These are phyloP conservation scores for Ascochyta pisi DNA, from an alignment of 2,329 filamentous ascomycete species.

Conservation along the genomic window DNA sequence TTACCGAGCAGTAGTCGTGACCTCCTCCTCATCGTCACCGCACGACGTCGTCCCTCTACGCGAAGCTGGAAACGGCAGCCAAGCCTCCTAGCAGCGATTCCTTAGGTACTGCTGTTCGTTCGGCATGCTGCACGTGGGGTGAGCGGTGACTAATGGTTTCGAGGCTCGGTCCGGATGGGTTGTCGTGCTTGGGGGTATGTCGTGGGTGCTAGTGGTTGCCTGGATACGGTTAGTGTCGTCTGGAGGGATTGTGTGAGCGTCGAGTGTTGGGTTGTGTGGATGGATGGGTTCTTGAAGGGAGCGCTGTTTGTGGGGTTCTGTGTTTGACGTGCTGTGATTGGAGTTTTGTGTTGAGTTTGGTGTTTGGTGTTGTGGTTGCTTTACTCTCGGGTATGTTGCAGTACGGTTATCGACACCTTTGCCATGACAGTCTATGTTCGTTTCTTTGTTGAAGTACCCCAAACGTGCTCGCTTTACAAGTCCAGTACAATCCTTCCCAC, in stretches of 20 bases:
- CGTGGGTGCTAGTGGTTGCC: background rate
- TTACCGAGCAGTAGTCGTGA: background rate
- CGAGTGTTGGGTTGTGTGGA: too few relatives aligned
- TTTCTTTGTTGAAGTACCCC: too few relatives aligned
- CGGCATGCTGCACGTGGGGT: background rate
- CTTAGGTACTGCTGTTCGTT: background rate
- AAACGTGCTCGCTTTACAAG: background rate
- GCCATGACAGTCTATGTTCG: too few relatives aligned
- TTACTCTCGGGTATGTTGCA: too few relatives aligned
- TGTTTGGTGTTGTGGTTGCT: too few relatives aligned
- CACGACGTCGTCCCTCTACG: background rate
- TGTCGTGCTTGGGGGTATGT: background rate
- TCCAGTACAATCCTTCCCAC: slow-evolving; percentile 45
- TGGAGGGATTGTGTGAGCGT: too few relatives aligned
- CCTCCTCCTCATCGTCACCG: background rate
- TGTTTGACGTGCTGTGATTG: too few relatives aligned
- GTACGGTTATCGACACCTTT: too few relatives aligned
- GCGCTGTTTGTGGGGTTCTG: too few relatives aligned
- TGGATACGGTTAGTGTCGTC: background rate
- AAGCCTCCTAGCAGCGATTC: background rate
- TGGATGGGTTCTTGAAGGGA: too few relatives aligned
- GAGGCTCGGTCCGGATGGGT: background rate
- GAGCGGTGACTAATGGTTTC: background rate
- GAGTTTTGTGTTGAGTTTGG: too few relatives aligned
- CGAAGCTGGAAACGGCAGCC: background rate